Percentiles rank a stretch among this genome's conserved stretches.
phyloP scores from a whole-genome alignment of 345 rosid genomes.

The Bretschneidera sinensis region DNA sequence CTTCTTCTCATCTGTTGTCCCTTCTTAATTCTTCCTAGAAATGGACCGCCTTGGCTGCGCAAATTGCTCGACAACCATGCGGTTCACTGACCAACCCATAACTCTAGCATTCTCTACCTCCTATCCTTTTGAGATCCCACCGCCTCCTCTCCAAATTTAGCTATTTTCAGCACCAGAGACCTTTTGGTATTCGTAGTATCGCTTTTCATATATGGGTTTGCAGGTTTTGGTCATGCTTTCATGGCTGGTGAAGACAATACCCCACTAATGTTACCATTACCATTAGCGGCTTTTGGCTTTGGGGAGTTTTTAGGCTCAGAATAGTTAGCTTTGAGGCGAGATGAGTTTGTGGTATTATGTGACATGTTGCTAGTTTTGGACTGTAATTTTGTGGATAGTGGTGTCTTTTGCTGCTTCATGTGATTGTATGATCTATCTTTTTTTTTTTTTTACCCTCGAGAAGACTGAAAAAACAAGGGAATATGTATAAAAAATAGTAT shows the following conservation, averaged over 20 bases:
- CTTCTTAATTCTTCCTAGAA: conserved; percentile 19
- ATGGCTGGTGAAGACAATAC: too few species aligned
- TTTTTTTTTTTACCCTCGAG: too few species aligned
- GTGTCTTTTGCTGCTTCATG: conserved; percentile 30
- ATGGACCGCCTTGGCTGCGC: conserved; percentile 37
- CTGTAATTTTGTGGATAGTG: conserved; percentile 10
- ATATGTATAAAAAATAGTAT: too few species aligned
- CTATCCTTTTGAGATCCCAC: conserved; percentile 32
- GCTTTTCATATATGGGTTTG: conserved; percentile 27
- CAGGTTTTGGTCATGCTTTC: too few species aligned
- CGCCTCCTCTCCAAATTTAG: conserved; percentile 31
- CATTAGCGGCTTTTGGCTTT: too few species aligned
- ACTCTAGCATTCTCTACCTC: too few species aligned
- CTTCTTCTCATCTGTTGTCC: conserved; percentile 11
- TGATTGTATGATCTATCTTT: too few species aligned
- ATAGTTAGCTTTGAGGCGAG: conserved; percentile 25
- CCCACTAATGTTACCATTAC: too few species aligned
- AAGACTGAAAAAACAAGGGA: too few species aligned
- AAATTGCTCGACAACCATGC: conserved; percentile 30
- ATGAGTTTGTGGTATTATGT: conserved; percentile 13
- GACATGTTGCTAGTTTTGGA: conserved; percentile 12
- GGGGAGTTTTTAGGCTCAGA: conserved; percentile 27
- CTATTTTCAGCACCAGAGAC: conserved; percentile 24
- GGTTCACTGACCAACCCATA: conserved; percentile 16
- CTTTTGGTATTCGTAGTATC: conserved; percentile 22